Evolutionary conservation across 2,329 filamentous ascomycete species (phyloP).

Genomic region (Calycina herbarum): DNA sequence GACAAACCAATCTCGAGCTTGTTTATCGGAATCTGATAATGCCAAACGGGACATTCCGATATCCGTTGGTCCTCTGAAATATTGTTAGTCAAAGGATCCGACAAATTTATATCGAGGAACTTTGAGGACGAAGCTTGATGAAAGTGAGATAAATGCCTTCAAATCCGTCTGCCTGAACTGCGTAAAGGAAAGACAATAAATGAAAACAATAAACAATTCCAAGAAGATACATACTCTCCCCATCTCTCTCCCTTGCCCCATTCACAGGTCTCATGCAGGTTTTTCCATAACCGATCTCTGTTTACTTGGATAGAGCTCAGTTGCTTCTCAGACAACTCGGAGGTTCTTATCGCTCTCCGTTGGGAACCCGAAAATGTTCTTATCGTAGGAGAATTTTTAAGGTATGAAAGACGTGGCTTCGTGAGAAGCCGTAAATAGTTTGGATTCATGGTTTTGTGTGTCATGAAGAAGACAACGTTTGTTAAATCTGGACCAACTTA

Average conservation of each 20-base stretch:
- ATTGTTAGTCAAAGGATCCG: neutral
- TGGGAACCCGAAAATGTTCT: conserved; percentile 18
- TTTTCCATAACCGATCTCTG: conserved; percentile 58
- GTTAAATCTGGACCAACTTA: neutral
- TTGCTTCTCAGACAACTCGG: conserved; percentile 48
- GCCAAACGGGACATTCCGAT: conserved; percentile 77
- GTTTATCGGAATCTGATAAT: conserved; percentile 69
- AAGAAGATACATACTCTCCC: conserved; percentile 56
- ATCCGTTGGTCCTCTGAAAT: conserved; percentile 52
- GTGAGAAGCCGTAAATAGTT: neutral
- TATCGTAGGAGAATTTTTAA: neutral
- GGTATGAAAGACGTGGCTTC: neutral
- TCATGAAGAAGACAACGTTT: neutral
- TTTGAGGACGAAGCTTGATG: too few relatives aligned
- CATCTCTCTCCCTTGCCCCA: conserved; percentile 67
- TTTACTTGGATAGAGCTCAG: conserved; percentile 57
- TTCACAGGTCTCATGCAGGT: conserved; percentile 65
- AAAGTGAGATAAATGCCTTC: too few relatives aligned
- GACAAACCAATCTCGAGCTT: conserved; percentile 74
- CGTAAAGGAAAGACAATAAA: neutral
- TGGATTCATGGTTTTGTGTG: neutral
- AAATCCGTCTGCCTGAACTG: too few relatives aligned
- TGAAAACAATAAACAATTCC: neutral
- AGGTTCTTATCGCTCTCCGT: conserved; percentile 24
- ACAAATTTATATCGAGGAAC: neutral